Evolutionary conservation across 1,139 yeast species (phyloP).

Genomic region (Scheffersomyces stambukii): DNA sequence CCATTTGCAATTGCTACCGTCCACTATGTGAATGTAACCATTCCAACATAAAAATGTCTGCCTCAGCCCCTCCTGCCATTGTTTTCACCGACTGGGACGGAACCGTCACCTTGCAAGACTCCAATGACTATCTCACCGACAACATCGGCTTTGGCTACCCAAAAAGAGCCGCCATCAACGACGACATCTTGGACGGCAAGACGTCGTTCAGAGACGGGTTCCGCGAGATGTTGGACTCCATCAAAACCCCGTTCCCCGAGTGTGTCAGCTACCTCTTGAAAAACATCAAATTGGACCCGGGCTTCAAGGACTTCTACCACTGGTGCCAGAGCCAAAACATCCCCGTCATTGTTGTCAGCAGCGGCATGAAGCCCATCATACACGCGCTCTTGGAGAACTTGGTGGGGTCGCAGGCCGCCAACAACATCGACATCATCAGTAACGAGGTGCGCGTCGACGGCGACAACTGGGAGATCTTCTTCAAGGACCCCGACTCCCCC

Average conservation of each 20-base stretch:
- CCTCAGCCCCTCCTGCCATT: slow-evolving; percentile 49
- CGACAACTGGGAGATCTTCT: slow-evolving; percentile 76
- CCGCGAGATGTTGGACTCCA: slow-evolving; percentile 75
- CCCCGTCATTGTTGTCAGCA: slow-evolving; percentile 76
- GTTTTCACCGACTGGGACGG: slow-evolving; percentile 98
- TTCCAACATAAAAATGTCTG: slow-evolving; percentile 7
- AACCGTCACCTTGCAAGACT: slow-evolving; percentile 85
- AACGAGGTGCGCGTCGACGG: slow-evolving; percentile 61
- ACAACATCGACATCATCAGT: slow-evolving; percentile 74
- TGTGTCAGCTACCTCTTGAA: slow-evolving; percentile 65
- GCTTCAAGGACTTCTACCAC: slow-evolving; percentile 73
- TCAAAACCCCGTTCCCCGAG: slow-evolving; percentile 71
- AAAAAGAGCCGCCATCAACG: slow-evolving; percentile 63
- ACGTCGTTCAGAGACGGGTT: slow-evolving; percentile 80
- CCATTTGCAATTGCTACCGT: too few species aligned
- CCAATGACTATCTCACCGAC: slow-evolving; percentile 89
- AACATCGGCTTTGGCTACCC: slow-evolving; percentile 79
- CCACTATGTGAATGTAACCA: too few species aligned
- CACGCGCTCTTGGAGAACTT: slow-evolving; percentile 67
- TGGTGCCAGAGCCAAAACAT: slow-evolving; percentile 72
- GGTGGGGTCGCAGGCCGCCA: slow-evolving; percentile 72
- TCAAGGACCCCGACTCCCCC: slow-evolving; percentile 71
- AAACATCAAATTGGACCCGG: slow-evolving; percentile 79
- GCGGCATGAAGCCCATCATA: slow-evolving; percentile 93
- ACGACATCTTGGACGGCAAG: slow-evolving; percentile 66